A percentile compares a stretch with the other conserved stretches of the same genome.
phyloP scores from a whole-genome alignment of 768 basidiomycete species.

The Pleurotus tuber-regium region DNA sequence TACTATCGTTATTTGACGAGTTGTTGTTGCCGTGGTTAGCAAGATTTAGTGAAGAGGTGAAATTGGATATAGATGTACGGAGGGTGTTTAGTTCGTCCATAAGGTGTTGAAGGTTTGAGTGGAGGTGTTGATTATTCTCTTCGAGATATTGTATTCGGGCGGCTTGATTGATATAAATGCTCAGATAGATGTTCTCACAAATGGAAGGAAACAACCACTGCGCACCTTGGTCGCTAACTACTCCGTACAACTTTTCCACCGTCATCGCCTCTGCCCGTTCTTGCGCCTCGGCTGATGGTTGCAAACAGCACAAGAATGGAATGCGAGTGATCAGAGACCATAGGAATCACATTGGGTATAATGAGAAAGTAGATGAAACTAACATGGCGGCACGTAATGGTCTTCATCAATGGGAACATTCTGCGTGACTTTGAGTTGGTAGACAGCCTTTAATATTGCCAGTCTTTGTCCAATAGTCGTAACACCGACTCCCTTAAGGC shows the following conservation, averaged over 20 bases:
- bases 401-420: constrained; percentile 80
- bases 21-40: constrained; percentile 5
- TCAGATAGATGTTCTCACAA: constrained; percentile 1
- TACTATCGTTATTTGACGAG: constrained; percentile 32
- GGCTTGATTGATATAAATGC: constrained; percentile 35
- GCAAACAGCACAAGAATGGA: constrained; percentile 1
- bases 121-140: constrained; percentile 73
- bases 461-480: constrained; percentile 90
- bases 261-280: constrained; percentile 54
- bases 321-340: background rate
- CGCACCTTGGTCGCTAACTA: constrained; percentile 76
- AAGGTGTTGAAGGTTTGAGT: constrained; percentile 56
- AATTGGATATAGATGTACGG: constrained; percentile 26
- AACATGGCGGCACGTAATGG: constrained; percentile 88
- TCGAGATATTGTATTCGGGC: constrained; percentile 69
- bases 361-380: constrained; percentile 25
- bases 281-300: constrained; percentile 32
- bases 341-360: no score
- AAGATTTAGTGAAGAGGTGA: constrained; percentile 8
- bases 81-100: constrained; percentile 61
- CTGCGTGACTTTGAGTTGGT: constrained; percentile 82
- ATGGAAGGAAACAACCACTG: constrained; percentile 10
- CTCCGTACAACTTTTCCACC: constrained; percentile 61
- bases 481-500: constrained; percentile 84
- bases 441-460: constrained; percentile 89